phyloP scores from a whole-genome alignment of 2,329 filamentous ascomycete species.

The Drechslerella dactyloides region DNA sequence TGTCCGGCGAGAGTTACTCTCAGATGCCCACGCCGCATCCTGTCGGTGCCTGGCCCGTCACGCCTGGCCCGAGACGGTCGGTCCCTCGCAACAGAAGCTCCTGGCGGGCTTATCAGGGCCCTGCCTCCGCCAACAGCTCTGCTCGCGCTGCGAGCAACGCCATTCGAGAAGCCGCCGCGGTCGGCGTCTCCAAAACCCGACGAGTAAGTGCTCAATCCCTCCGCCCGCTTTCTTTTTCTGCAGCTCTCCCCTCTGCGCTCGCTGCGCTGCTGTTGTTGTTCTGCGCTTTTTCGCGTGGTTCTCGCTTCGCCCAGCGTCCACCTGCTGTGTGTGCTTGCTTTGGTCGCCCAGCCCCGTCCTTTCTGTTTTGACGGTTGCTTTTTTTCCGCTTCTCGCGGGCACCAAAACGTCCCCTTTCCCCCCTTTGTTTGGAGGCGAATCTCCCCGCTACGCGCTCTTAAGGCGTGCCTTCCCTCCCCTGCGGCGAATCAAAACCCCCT shows the following conservation, averaged over 20 bases:
- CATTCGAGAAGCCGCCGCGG: conserved; percentile 21
- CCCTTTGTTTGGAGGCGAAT: conserved; percentile 8
- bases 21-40: conserved; percentile 10
- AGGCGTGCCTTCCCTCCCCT: conserved; percentile 17
- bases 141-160: conserved; percentile 27
- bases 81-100: conserved; percentile 19
- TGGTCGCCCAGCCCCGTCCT: conserved; percentile 8
- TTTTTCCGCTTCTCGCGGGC: conserved; percentile 14
- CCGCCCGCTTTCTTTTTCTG: conserved; percentile 5
- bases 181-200: conserved; percentile 21
- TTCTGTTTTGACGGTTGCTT: conserved; percentile 30
- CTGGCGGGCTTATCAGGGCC: not conserved
- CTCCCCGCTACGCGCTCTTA: conserved; percentile 45
- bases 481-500: conserved; percentile 38
- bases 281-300: conserved; percentile 34
- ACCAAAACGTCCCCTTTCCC: conserved; percentile 27
- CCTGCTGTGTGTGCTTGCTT: conserved; percentile 16
- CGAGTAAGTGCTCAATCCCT: conserved; percentile 28
- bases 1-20: conserved; percentile 1
- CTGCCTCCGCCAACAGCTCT: conserved; percentile 5
- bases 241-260: not conserved
- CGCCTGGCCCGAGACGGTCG: conserved; percentile 26
- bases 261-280: not conserved
- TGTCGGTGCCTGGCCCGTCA: conserved; percentile 20
- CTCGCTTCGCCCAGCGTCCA: conserved; percentile 43